Percentiles rank a stretch among this genome's conserved stretches.
These are phyloP conservation scores for Trypanosoma avium DNA, from an alignment of 208 protist species.

Conservation along the genomic window DNA sequence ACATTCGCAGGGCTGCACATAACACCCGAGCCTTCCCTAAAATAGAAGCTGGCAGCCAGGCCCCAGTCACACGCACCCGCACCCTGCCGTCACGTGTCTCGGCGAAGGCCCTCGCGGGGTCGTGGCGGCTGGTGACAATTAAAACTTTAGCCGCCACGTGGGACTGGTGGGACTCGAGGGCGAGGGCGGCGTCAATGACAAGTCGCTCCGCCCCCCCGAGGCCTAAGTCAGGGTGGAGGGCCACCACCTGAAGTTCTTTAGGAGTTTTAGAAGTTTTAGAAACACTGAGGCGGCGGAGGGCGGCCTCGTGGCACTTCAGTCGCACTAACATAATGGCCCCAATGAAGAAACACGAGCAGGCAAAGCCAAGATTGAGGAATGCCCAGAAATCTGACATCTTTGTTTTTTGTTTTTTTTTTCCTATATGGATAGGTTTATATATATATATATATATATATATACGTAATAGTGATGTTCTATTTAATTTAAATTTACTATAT, in stretches of 20 bases:
- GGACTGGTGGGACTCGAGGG: slow-evolving; percentile 69
- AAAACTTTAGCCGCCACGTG: slow-evolving; percentile 47
- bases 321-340: too few species aligned
- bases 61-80: slow-evolving; percentile 79
- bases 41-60: slow-evolving; percentile 84
- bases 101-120: slow-evolving; percentile 88
- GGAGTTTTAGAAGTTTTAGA: too few species aligned
- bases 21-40: slow-evolving; percentile 83
- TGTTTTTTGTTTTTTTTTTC: too few species aligned
- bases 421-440: too few species aligned
- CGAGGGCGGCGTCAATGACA: slow-evolving; percentile 95
- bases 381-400: too few species aligned
- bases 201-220: slow-evolving; percentile 98
- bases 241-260: slow-evolving; percentile 77
- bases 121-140: slow-evolving; percentile 96
- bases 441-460: too few species aligned
- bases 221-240: slow-evolving; percentile 96
- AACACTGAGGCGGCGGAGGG: too few species aligned
- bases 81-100: slow-evolving; percentile 94
- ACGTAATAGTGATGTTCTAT: too few species aligned
- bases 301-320: too few species aligned
- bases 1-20: slow-evolving; percentile 87
- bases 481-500: background rate
- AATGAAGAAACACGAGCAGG: too few species aligned
- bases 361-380: too few species aligned